Base-by-base conservation (phyloP, 176 grass and related monocot genomes). In the Aegilops bicornis region DNA sequence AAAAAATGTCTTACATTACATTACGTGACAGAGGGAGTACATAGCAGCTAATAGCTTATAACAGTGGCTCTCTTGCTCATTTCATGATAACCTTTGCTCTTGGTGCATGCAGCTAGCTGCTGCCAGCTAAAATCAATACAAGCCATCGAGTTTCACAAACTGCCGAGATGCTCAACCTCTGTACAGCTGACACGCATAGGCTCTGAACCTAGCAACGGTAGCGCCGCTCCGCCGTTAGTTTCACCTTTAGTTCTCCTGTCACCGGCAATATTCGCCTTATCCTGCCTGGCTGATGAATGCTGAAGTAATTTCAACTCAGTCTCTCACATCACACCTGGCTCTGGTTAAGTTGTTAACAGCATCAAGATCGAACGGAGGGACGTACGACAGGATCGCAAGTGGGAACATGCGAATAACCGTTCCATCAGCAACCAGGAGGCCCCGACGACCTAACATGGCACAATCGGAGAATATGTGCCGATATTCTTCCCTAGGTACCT, bases 381-480 rank as follows among this genome's bases (percentile, higher is more conserved):
- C 48, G 48, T 16, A 52, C 48, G 48, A 17, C 15, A 52, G 48
- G 48, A 52, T 52, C 48, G 48, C 5, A 79, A 71, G 20, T 45
- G 16, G 23, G 40, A 42, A 33, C 83, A 81, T 85, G 10, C 36
- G 88, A 77, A 82, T 86, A 82, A 8, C 48, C 36, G 70, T 86
- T 60, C 40, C 60, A 29, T 81, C 88, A 37, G 69, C 19, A 48
- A 19, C 43, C 40, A 45, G 39, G 16, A 10, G 9, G 12, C 79
- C 72, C 40, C 36, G 29, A 48, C 50, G 30, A 11, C 14, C 3
- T 27, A 79, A 25, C 69, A 77, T 52, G 63, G 13, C 27, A 87
- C 66, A 66, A 83, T 74, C 73, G 10, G 24, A 73, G 74, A 84
- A 90, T 73, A 83, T 90, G 75, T 87, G 39, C 64, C 39, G 2